These are phyloP conservation scores for Microbotryum violaceum DNA, from an alignment of 1,284 basidiomycete genomes.

Conservation along the genomic window DNA sequence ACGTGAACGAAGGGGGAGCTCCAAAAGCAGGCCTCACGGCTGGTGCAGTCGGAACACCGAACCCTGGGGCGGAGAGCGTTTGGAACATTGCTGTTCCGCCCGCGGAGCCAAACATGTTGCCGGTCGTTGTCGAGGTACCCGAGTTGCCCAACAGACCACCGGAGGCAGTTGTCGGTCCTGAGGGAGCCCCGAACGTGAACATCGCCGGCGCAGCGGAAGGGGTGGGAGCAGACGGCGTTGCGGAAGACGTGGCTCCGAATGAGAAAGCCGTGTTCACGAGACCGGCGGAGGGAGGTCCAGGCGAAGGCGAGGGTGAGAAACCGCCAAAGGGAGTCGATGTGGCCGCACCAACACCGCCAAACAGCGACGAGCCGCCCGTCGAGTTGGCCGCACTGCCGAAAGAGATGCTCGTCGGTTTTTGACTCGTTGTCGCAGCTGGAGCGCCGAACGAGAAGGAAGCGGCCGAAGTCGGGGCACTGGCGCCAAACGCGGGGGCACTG, in stretches of 20 bases:
- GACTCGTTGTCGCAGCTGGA: constrained; percentile 2
- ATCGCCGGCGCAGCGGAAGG: constrained; percentile 5
- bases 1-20: constrained; percentile 1
- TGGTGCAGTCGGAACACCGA: not conserved
- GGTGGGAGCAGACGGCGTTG: constrained; percentile 14
- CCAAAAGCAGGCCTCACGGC: not conserved
- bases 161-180: not conserved
- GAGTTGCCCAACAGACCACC: not conserved
- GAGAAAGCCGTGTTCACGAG: constrained; percentile 3
- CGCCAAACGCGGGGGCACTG: not conserved
- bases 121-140: not conserved
- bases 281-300: not conserved
- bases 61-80: not conserved
- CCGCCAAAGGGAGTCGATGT: not conserved
- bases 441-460: constrained; percentile 11
- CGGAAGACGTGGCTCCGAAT: constrained; percentile 10
- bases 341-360: constrained; percentile 4
- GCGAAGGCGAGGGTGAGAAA: constrained; percentile 1
- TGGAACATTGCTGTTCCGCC: too few relatives aligned
- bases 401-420: constrained; percentile 4
- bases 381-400: constrained; percentile 4
- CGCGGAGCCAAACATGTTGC: too few relatives aligned
- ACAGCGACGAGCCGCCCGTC: constrained; percentile 1
- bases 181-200: constrained; percentile 11
- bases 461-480: not conserved